A percentile compares a stretch with the other conserved stretches of the same genome.
These are phyloP conservation scores for Linaria vulgaris DNA, from an alignment of 257 asterid species.

Conservation along the genomic window DNA sequence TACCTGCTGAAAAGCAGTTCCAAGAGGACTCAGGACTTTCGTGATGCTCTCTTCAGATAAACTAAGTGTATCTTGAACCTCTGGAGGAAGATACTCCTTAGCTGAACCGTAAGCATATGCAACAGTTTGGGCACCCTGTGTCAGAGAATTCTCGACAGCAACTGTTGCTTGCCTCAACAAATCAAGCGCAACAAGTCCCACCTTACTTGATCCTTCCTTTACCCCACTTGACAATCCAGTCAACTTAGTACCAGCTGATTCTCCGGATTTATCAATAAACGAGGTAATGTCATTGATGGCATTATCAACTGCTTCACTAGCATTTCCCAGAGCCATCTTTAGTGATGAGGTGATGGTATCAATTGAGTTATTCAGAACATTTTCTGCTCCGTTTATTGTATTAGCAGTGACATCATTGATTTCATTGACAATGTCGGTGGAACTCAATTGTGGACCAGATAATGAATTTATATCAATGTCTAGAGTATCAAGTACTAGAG, in stretches of 20 bases:
- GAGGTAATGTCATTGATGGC: conserved; percentile 37
- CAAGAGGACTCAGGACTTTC: conserved; percentile 48
- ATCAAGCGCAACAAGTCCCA: conserved; percentile 52
- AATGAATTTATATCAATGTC: conserved; percentile 37
- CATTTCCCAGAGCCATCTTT: conserved; percentile 38
- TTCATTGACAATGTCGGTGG: conserved; percentile 33
- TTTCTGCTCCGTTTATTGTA: conserved; percentile 47
- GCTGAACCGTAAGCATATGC: conserved; percentile 63
- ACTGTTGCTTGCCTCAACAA: conserved; percentile 50
- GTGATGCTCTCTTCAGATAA: conserved; percentile 47
- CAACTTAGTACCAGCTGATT: conserved; percentile 54
- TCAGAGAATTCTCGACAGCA: conserved; percentile 56
- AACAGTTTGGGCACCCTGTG: conserved; percentile 46
- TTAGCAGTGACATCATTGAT: conserved; percentile 34
- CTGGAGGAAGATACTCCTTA: conserved; percentile 71
- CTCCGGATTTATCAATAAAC: conserved; percentile 58
- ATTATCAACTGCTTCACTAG: conserved; percentile 48
- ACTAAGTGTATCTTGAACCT: conserved; percentile 50
- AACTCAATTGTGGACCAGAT: conserved; percentile 38
- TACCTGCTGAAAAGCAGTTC: conserved; percentile 66
- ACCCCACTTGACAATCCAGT: conserved; percentile 49
- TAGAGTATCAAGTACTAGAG: conserved; percentile 37
- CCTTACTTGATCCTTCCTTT: conserved; percentile 61
- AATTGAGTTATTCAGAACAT: conserved; percentile 46
- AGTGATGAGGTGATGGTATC: conserved; percentile 51